phyloP scores from a whole-genome alignment of 1,139 yeast species.

The Insectozyma bohioensis region DNA sequence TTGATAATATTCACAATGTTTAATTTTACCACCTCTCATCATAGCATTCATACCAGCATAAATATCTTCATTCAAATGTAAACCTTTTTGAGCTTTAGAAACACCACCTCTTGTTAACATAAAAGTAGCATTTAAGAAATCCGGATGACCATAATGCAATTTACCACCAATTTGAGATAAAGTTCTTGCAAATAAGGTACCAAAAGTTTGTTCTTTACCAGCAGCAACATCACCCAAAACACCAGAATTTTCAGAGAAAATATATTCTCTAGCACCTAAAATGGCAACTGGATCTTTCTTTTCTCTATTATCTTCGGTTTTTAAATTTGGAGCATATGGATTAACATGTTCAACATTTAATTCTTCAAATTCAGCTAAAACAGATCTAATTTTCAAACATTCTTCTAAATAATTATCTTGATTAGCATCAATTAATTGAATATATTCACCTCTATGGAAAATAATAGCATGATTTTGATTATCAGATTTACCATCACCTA shows the following conservation, averaged over 20 bases:
- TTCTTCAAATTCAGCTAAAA: conserved; percentile 97
- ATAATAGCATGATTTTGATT: conserved; percentile 96
- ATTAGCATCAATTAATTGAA: conserved; percentile 97
- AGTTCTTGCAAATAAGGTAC: conserved; percentile 97
- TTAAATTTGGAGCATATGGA: conserved; percentile 70
- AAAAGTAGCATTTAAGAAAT: conserved; percentile 89
- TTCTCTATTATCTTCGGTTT: conserved; percentile 34
- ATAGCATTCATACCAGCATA: conserved; percentile 99
- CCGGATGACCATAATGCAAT: conserved; percentile 99
- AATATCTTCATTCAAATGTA: conserved; percentile 98
- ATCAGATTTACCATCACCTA: conserved; percentile 99
- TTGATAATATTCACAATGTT: conserved; percentile 98
- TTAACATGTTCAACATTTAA: conserved; percentile 81
- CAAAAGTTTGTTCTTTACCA: conserved; percentile 99
- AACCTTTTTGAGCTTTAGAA: conserved; percentile 97
- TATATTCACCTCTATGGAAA: conserved; percentile 98
- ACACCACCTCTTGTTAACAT: conserved; percentile 99
- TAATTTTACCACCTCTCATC: conserved; percentile 97
- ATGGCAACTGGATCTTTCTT: conserved; percentile 85
- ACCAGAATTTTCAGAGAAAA: conserved; percentile 98
- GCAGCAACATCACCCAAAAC: conserved; percentile 99
- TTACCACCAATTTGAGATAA: conserved; percentile 98
- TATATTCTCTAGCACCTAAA: conserved; percentile 98
- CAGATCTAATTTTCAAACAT: conserved; percentile 96
- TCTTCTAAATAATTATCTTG: conserved; percentile 98